A percentile compares a stretch with the other conserved stretches of the same genome.
These are phyloP conservation scores for Silene conica DNA, from an alignment of 148 eudicot species.

Conservation along the genomic window DNA sequence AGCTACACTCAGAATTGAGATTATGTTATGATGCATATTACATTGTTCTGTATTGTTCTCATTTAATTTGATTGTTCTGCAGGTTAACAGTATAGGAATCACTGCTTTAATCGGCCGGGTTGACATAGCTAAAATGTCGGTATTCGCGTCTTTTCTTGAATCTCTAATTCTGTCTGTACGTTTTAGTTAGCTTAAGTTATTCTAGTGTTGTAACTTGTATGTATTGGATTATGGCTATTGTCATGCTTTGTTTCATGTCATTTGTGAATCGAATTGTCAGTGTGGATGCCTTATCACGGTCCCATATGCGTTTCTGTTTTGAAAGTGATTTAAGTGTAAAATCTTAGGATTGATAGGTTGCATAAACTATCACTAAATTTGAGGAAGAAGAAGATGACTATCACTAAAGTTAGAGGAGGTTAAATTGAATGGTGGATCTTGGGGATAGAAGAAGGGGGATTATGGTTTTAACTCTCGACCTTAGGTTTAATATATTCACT, in stretches of 20 bases:
- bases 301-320: too few relatives aligned
- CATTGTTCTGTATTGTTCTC: neutral
- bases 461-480: too few relatives aligned
- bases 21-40: neutral
- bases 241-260: neutral
- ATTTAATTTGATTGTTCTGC: neutral
- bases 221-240: neutral
- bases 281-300: neutral
- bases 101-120: neutral
- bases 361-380: too few relatives aligned
- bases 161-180: neutral
- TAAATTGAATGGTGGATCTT: too few relatives aligned
- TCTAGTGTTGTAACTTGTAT: neutral
- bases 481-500: too few relatives aligned
- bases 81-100: neutral
- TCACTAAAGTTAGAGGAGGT: too few relatives aligned
- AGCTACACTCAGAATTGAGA: neutral
- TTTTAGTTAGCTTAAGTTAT: neutral
- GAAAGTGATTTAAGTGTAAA: too few relatives aligned
- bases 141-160: slow-evolving; percentile 3
- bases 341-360: too few relatives aligned
- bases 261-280: neutral
- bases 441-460: too few relatives aligned
- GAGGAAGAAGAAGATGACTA: too few relatives aligned
- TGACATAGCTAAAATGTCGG: slow-evolving; percentile 6